Conservation (phyloP, 192 early-diverging fungal genomes). For the Globomyces pollinis-pini region DNA sequence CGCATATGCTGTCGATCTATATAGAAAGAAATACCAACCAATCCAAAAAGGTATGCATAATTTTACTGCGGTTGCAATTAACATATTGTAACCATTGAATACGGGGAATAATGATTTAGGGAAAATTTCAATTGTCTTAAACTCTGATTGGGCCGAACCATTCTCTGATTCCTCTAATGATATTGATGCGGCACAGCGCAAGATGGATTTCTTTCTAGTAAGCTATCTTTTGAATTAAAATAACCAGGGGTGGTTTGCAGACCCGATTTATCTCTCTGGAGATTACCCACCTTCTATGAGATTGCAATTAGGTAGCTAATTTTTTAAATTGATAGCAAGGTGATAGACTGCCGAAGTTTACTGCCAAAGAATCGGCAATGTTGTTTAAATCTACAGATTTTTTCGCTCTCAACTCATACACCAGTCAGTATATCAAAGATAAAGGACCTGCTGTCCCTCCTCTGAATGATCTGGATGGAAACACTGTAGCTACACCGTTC, state of each 20-base stretch:
- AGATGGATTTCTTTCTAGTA: too few species aligned
- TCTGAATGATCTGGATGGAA: neutral
- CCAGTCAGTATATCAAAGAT: conserved; percentile 17
- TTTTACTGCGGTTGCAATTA: too few species aligned
- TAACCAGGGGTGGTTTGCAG: conserved; percentile 38
- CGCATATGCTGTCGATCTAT: conserved; percentile 16
- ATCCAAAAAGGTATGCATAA: conserved; percentile 16
- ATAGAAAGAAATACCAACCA: conserved; percentile 18
- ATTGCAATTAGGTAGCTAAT: conserved; percentile 10
- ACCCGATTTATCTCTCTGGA: conserved; percentile 24
- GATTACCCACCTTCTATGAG: conserved; percentile 29
- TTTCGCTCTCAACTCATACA: conserved; percentile 39
- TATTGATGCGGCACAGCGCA: too few species aligned
- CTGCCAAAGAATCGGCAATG: conserved; percentile 11
- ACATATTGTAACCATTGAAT: too few species aligned
- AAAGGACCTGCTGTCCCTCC: neutral
- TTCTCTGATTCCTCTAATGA: too few species aligned
- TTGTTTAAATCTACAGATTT: conserved; percentile 23
- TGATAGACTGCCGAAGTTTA: conserved; percentile 29
- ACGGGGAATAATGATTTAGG: too few species aligned
- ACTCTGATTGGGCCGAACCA: conserved; percentile 23
- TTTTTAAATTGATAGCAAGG: conserved; percentile 22
- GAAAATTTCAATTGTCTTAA: conserved; percentile 24
- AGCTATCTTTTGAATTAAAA: too few species aligned
- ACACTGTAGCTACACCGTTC: conserved; percentile 11